phyloP scores from a whole-genome alignment of 2,329 filamentous ascomycete genomes.

The Fusarium sterilihyphosum region DNA sequence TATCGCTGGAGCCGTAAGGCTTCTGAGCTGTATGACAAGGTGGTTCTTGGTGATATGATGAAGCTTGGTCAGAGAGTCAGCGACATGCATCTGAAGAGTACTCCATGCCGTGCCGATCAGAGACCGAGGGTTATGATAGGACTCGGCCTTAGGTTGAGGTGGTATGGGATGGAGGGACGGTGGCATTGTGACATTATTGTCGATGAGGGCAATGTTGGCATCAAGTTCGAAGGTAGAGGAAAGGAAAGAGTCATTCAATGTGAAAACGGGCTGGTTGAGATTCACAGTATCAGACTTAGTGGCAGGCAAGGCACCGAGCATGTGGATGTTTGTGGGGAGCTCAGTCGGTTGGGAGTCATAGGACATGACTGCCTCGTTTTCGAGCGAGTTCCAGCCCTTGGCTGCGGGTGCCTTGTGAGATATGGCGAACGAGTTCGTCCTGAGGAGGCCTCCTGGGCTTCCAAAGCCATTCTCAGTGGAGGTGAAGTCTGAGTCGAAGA shows the following conservation, averaged over 20 bases:
- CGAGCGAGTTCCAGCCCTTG: conserved; percentile 38
- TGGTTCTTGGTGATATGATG: conserved; percentile 52
- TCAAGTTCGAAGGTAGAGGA: conserved; percentile 49
- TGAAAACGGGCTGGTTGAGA: conserved; percentile 51
- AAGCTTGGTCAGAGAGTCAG: conserved; percentile 57
- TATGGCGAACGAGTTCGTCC: conserved; percentile 35
- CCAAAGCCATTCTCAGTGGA: conserved; percentile 56
- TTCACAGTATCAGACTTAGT: conserved; percentile 44
- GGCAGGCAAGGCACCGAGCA: conserved; percentile 44
- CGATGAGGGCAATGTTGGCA: conserved; percentile 51
- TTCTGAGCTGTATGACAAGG: conserved; percentile 53
- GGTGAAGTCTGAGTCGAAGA: conserved; percentile 55
- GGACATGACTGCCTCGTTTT: conserved; percentile 44
- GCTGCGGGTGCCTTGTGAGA: conserved; percentile 37
- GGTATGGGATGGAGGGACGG: conserved; percentile 18
- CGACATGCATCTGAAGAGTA: conserved; percentile 57
- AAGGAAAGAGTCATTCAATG: conserved; percentile 48
- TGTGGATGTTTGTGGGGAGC: conserved; percentile 55
- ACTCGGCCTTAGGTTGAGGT: conserved; percentile 41
- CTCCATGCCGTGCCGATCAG: conserved; percentile 58
- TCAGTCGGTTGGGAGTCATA: conserved; percentile 51
- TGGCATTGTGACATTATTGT: conserved; percentile 40
- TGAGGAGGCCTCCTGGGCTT: conserved; percentile 47
- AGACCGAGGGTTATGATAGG: conserved; percentile 39
- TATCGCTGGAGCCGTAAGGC: conserved; percentile 52